These are phyloP conservation scores for Sequoia sempervirens DNA, from an alignment of 75 land plant species.

Conservation along the genomic window DNA sequence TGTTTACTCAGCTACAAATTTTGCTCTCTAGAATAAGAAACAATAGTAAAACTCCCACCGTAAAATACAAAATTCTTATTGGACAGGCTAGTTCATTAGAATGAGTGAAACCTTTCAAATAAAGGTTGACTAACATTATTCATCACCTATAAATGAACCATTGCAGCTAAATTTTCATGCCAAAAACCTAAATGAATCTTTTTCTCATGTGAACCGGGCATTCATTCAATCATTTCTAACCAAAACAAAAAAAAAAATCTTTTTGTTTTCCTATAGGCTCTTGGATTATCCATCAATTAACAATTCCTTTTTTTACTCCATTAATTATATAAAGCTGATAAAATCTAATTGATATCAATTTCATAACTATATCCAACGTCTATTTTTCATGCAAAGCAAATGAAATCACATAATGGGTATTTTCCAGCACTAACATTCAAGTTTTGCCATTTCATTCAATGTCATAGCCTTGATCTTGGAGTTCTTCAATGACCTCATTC, in stretches of 20 bases:
- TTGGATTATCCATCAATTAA: too few relatives aligned
- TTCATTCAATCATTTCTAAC: not conserved
- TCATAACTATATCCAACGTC: not conserved
- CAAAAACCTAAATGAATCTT: not conserved
- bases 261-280: not conserved
- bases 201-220: not conserved
- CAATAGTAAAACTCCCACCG: not conserved
- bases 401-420: not conserved
- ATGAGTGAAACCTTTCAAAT: not conserved
- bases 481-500: slow-evolving; percentile 62
- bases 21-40: not conserved
- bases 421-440: not conserved
- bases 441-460: slow-evolving; percentile 27
- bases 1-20: not conserved
- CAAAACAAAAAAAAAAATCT: not conserved
- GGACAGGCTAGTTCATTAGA: not conserved
- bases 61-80: not conserved
- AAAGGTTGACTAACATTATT: not conserved
- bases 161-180: not conserved
- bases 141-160: not conserved
- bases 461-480: slow-evolving; percentile 66
- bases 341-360: not conserved
- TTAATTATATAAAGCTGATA: not conserved
- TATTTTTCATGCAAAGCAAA: not conserved
- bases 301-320: not conserved